phyloP scores from a whole-genome alignment of 2,329 filamentous ascomycete species.

The Phaeophleospora eucalypticola region DNA sequence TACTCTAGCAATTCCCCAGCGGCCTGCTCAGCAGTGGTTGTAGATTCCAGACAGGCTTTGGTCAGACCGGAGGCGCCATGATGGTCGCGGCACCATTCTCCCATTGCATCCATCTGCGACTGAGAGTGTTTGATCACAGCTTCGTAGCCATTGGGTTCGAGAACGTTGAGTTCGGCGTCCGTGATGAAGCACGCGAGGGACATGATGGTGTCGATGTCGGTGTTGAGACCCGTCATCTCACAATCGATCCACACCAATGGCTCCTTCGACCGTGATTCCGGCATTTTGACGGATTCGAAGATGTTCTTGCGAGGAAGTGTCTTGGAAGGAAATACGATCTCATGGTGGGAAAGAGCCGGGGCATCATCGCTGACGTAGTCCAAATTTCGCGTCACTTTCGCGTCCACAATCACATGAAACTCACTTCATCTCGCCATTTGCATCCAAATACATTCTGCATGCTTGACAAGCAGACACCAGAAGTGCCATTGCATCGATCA shows the following conservation, averaged over 20 bases:
- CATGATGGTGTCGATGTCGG: constrained; percentile 22
- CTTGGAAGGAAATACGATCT: not conserved
- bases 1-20: constrained; percentile 72
- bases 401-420: too few species aligned
- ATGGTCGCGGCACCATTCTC: constrained; percentile 79
- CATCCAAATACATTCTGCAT: too few species aligned
- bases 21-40: constrained; percentile 66
- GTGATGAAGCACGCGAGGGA: constrained; percentile 55
- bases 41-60: constrained; percentile 67
- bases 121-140: constrained; percentile 70
- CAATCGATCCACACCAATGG: constrained; percentile 86
- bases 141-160: constrained; percentile 76
- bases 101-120: constrained; percentile 71
- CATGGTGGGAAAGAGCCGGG: too few species aligned
- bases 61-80: constrained; percentile 81
- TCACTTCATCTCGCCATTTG: too few species aligned
- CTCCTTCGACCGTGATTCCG: constrained; percentile 51
- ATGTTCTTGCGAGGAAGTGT: too few species aligned
- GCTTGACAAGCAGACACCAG: not conserved
- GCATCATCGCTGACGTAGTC: too few species aligned
- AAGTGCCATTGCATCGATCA: constrained; percentile 5
- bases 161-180: constrained; percentile 67
- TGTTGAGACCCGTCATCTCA: constrained; percentile 86
- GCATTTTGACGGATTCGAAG: constrained; percentile 32
- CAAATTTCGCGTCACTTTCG: too few species aligned